Percentiles rank a stretch among this genome's conserved stretches.
phyloP scores from a whole-genome alignment of 2,329 filamentous ascomycete species.

The Chrysoporthe cubensis region DNA sequence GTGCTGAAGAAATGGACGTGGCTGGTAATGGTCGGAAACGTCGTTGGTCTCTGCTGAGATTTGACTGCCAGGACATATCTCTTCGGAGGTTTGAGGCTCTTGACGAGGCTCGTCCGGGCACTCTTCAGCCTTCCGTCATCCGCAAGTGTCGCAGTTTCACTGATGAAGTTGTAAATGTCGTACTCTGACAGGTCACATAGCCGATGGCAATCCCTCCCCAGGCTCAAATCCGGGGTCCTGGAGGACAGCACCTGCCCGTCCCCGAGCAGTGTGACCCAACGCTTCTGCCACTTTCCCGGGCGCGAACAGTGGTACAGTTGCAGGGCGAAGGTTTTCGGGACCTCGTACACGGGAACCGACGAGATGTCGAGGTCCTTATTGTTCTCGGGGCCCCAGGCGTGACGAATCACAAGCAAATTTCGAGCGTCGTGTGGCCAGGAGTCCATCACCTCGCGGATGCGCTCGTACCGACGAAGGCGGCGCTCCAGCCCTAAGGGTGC shows the following conservation, averaged over 20 bases:
- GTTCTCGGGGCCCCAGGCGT: conserved; percentile 58
- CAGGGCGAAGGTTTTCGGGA: conserved; percentile 71
- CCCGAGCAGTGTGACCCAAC: conserved; percentile 71
- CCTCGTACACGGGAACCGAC: conserved; percentile 60
- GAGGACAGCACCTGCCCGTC: conserved; percentile 74
- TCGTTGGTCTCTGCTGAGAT: conserved; percentile 83
- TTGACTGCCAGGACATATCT: conserved; percentile 86
- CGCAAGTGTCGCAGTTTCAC: background rate
- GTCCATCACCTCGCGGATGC: conserved; percentile 84
- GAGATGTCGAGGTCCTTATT: conserved; percentile 66
- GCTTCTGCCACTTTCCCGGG: conserved; percentile 86
- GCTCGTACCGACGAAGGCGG: conserved; percentile 82
- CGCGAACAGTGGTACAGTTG: conserved; percentile 80
- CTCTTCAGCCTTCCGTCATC: conserved; percentile 37
- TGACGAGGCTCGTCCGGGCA: conserved; percentile 36
- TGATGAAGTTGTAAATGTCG: conserved; percentile 81
- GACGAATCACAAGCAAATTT: conserved; percentile 72
- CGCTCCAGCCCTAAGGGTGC: conserved; percentile 77
- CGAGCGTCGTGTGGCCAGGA: conserved; percentile 86
- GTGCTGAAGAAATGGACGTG: conserved; percentile 93
- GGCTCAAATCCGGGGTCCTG: conserved; percentile 68
- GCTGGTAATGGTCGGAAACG: conserved; percentile 81
- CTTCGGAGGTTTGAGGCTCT: conserved; percentile 80
- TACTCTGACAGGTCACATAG: conserved; percentile 90
- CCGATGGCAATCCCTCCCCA: conserved; percentile 67